phyloP scores from a whole-genome alignment of 352 stramenopile species.

The Globisporangium parvum region DNA sequence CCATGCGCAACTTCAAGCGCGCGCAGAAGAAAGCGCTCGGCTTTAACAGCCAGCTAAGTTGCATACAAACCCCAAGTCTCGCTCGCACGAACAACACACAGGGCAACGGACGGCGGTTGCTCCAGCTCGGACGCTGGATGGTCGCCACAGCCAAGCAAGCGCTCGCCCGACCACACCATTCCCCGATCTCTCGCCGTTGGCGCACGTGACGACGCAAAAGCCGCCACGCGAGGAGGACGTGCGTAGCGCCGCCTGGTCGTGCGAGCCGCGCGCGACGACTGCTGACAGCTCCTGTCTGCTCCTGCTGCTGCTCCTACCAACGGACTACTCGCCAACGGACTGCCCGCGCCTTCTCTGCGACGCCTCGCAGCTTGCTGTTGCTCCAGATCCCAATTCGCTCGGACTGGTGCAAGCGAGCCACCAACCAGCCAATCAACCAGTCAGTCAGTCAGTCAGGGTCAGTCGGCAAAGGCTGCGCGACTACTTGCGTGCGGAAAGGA shows the following conservation, averaged over 20 bases:
- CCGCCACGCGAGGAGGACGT: not conserved
- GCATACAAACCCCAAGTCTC: not conserved
- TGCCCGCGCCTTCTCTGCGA: no score
- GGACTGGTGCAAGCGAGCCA: no score
- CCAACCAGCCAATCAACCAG: not conserved
- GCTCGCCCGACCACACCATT: not conserved
- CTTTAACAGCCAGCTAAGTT: no score
- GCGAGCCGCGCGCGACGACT: no score
- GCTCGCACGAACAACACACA: not conserved
- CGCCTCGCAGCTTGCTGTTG: not conserved
- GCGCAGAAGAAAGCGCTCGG: no score
- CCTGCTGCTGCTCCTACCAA: no score
- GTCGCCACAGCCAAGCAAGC: not conserved
- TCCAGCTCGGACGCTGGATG: no score
- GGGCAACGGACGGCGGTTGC: not conserved
- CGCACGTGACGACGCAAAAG: not conserved
- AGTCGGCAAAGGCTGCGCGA: not conserved
- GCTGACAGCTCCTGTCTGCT: no score
- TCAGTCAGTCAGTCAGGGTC: not conserved
- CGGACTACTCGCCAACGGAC: no score
- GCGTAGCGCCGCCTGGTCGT: not conserved
- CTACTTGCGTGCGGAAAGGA: not conserved
- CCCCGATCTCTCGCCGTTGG: not conserved
- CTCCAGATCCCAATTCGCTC: no score
- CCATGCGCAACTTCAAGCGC: not conserved